A percentile compares a stretch with the other conserved stretches of the same genome.
phyloP scores from a whole-genome alignment of 345 rosid genomes.

The Angophora floribunda region DNA sequence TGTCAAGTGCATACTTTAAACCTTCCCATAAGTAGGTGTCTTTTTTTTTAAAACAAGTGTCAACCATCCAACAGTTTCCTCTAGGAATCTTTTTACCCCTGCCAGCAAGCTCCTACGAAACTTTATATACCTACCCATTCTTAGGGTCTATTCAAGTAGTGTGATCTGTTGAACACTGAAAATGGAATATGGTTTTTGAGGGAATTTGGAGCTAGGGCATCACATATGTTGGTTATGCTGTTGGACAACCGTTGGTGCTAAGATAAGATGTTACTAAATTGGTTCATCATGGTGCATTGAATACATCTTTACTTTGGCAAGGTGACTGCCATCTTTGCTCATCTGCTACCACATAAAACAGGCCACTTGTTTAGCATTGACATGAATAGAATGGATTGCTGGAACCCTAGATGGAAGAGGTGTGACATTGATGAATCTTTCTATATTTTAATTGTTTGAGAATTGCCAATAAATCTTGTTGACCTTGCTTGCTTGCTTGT shows the following conservation, averaged over 20 bases:
- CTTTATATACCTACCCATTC: not conserved
- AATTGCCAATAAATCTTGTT: not conserved
- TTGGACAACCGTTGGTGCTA: not conserved
- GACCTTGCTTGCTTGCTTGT: not conserved
- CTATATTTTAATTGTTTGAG: not conserved
- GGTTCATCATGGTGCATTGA: not conserved
- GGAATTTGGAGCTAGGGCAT: not conserved
- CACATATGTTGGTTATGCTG: not conserved
- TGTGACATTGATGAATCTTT: not conserved
- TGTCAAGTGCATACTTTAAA: not conserved
- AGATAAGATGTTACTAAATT: not conserved
- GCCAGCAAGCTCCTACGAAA: not conserved
- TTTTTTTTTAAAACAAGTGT: not conserved
- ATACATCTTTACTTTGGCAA: not conserved
- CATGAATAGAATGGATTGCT: not conserved
- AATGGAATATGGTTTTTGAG: not conserved
- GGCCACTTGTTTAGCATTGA: not conserved
- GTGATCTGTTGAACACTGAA: not conserved
- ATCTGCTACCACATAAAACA: not conserved
- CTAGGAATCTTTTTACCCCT: not conserved
- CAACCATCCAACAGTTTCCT: not conserved
- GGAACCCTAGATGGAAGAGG: not conserved
- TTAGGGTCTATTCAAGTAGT: not conserved
- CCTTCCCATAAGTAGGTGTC: not conserved
- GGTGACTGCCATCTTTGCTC: not conserved